Evolutionary conservation across 306 rosid species (phyloP).

Genomic region (Begonia masoniana): DNA sequence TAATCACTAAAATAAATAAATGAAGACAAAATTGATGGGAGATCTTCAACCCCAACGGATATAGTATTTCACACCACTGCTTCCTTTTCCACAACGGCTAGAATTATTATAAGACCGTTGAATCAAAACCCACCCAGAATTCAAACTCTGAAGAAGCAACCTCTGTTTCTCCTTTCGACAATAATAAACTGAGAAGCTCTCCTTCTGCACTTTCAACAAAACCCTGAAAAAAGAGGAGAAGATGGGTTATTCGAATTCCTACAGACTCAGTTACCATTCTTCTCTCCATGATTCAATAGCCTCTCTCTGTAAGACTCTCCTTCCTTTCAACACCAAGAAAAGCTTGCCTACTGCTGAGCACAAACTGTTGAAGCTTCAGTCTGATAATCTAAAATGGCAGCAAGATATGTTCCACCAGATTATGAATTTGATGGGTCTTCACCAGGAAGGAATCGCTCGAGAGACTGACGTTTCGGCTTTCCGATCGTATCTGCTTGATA

Average conservation of each 20-base stretch:
- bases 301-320: conserved; percentile 61
- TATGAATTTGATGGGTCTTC: conserved; percentile 81
- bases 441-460: conserved; percentile 71
- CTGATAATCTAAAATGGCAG: conserved; percentile 91
- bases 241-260: conserved; percentile 75
- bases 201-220: background rate
- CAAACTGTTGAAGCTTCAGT: conserved; percentile 48
- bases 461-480: conserved; percentile 57
- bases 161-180: background rate
- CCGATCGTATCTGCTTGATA: conserved; percentile 61
- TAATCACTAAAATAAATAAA: too few species aligned
- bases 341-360: conserved; percentile 42
- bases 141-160: background rate
- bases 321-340: conserved; percentile 76
- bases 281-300: conserved; percentile 81
- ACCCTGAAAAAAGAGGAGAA: background rate
- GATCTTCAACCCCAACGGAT: too few species aligned
- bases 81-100: background rate
- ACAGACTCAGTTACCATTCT: conserved; percentile 83
- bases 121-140: background rate
- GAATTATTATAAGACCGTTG: background rate
- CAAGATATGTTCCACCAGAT: conserved; percentile 91
- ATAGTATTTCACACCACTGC: too few species aligned
- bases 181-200: conserved; percentile 12
- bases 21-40: too few species aligned